A percentile compares a stretch with the other conserved stretches of the same genome.
These are phyloP conservation scores for Aphanomyces cochlioides DNA, from an alignment of 352 stramenopile species.

Conservation along the genomic window DNA sequence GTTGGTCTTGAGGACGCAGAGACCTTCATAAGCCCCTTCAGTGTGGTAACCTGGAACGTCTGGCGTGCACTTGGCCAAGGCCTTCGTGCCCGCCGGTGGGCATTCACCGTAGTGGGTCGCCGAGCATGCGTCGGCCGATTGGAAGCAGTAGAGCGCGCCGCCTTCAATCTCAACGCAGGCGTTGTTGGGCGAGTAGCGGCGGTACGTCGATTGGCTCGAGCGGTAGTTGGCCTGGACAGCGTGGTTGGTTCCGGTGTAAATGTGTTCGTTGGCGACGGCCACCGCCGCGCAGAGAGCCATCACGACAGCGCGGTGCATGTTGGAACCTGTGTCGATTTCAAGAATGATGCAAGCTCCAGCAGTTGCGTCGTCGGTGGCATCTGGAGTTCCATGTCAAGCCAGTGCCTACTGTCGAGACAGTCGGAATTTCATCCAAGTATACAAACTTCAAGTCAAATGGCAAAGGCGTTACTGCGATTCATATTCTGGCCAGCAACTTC, in stretches of 20 bases:
- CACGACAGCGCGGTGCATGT: slow-evolving; percentile 11
- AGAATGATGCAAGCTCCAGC: neutral
- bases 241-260: neutral
- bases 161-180: slow-evolving; percentile 24
- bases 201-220: neutral
- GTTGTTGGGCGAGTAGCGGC: neutral
- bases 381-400: neutral
- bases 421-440: neutral
- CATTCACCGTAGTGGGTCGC: slow-evolving; percentile 6
- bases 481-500: too few species aligned
- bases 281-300: neutral
- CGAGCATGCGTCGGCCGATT: neutral
- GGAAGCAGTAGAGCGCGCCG: slow-evolving; percentile 25
- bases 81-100: slow-evolving; percentile 1
- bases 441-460: slow-evolving; percentile 18
- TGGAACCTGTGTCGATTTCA: slow-evolving; percentile 1
- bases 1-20: slow-evolving; percentile 1
- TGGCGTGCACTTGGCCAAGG: neutral
- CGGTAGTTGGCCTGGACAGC: too few species aligned
- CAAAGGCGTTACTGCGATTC: too few species aligned
- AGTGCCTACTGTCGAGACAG: too few species aligned
- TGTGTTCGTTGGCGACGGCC: neutral
- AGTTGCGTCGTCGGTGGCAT: neutral
- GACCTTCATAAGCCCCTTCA: neutral
- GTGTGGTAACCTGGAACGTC: neutral